These are phyloP conservation scores for Chrysoporthe deuterocubensis DNA, from an alignment of 2,329 filamentous ascomycete species.

Conservation along the genomic window DNA sequence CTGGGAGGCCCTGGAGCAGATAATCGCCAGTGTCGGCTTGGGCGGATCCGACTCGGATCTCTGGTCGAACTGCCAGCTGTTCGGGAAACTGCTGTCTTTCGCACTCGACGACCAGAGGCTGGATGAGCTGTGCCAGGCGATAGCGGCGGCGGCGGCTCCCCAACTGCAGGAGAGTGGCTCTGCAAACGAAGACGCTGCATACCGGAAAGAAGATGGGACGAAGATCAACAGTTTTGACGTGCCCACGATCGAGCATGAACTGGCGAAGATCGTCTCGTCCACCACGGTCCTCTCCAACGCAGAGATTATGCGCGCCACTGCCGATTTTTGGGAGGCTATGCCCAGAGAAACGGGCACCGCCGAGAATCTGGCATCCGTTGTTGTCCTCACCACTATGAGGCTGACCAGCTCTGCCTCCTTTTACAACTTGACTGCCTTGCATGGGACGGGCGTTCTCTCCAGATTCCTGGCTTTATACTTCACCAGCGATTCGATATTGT, in stretches of 20 bases:
- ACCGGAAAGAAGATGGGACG: conserved; percentile 15
- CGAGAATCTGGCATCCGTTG: conserved; percentile 60
- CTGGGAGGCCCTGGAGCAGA: conserved; percentile 76
- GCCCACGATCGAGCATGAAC: conserved; percentile 40
- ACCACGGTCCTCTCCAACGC: conserved; percentile 61
- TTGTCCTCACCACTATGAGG: conserved; percentile 67
- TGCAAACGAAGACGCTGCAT: conserved; percentile 6
- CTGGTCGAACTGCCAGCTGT: conserved; percentile 73
- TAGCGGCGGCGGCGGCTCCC: conserved; percentile 36
- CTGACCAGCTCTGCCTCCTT: conserved; percentile 64
- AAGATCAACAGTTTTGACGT: conserved; percentile 28
- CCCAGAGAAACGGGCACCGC: conserved; percentile 50
- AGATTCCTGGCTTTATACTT: conserved; percentile 69
- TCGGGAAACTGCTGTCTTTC: conserved; percentile 81
- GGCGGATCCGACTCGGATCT: conserved; percentile 69
- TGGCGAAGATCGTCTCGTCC: conserved; percentile 54
- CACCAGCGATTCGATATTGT: conserved; percentile 52
- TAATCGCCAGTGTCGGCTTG: conserved; percentile 69
- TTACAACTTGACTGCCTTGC: conserved; percentile 72
- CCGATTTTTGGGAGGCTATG: conserved; percentile 67
- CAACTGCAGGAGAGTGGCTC: conserved; percentile 12
- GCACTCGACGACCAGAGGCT: conserved; percentile 78
- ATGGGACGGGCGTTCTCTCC: conserved; percentile 72
- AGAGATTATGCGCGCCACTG: conserved; percentile 65
- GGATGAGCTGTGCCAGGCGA: conserved; percentile 67